These are phyloP conservation scores for Phytophthora pseudosyringae DNA, from an alignment of 352 stramenopile species.

Conservation along the genomic window DNA sequence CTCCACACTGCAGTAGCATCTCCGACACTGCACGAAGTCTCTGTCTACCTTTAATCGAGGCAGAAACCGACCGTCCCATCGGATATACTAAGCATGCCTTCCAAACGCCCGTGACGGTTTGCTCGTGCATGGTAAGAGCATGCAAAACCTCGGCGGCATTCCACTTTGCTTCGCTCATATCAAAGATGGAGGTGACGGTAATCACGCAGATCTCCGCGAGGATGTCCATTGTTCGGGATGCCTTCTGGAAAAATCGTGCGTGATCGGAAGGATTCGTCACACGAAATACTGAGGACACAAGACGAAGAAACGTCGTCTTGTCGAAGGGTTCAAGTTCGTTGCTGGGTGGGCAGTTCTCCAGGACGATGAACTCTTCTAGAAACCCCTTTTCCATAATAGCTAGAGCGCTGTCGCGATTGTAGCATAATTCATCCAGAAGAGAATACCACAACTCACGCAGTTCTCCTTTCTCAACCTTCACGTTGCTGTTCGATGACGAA, in stretches of 20 bases:
- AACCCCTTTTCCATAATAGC: slow-evolving; percentile 21
- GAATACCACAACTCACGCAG: slow-evolving; percentile 20
- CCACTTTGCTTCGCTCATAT: slow-evolving; percentile 11
- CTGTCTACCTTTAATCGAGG: neutral
- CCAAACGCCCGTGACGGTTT: slow-evolving; percentile 2
- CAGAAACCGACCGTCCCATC: neutral
- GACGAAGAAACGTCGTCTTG: slow-evolving; percentile 5
- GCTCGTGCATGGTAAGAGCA: slow-evolving; percentile 5
- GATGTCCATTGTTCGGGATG: slow-evolving; percentile 5
- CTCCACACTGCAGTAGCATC: slow-evolving; percentile 25
- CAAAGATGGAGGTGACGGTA: slow-evolving; percentile 1
- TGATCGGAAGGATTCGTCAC: slow-evolving; percentile 11
- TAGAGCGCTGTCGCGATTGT: slow-evolving; percentile 5
- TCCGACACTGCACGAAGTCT: slow-evolving; percentile 23
- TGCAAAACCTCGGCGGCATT: slow-evolving; percentile 19
- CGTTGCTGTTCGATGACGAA: neutral
- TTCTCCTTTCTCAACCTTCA: neutral
- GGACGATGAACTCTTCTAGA: slow-evolving; percentile 15
- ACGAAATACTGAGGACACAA: slow-evolving; percentile 16
- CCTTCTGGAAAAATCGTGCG: slow-evolving; percentile 9
- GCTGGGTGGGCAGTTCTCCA: neutral
- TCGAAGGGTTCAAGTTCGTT: neutral
- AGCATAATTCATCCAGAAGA: slow-evolving; percentile 20
- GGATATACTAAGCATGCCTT: slow-evolving; percentile 10
- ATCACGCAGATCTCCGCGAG: slow-evolving; percentile 14